phyloP scores from a whole-genome alignment of 1,284 basidiomycete species.

The Boletus sp. region DNA sequence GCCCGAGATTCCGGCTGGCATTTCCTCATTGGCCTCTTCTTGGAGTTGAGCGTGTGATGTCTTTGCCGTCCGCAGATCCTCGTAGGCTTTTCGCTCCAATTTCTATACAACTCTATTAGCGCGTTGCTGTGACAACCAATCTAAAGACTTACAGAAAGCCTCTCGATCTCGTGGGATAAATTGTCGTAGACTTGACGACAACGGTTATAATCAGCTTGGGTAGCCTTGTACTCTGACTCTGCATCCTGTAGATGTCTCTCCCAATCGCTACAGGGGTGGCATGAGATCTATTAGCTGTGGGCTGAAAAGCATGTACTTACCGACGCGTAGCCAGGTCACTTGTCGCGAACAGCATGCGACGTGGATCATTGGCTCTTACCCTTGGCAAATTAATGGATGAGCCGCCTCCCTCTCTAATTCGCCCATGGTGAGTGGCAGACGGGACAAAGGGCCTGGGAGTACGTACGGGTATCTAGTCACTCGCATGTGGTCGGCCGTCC shows the following conservation, averaged over 20 bases:
- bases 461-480: slow-evolving; percentile 63
- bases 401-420: slow-evolving; percentile 59
- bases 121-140: not conserved
- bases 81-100: slow-evolving; percentile 25
- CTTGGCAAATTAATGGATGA: slow-evolving; percentile 40
- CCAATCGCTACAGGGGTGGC: slow-evolving; percentile 22
- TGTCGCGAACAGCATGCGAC: slow-evolving; percentile 48
- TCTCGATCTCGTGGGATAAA: slow-evolving; percentile 16
- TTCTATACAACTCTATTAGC: slow-evolving; percentile 20
- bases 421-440: slow-evolving; percentile 3
- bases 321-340: slow-evolving; percentile 34
- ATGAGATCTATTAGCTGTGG: slow-evolving; percentile 1
- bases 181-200: slow-evolving; percentile 23
- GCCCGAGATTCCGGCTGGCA: slow-evolving; percentile 67
- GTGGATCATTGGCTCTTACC: slow-evolving; percentile 38
- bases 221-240: slow-evolving; percentile 25
- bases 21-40: slow-evolving; percentile 67
- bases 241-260: slow-evolving; percentile 25
- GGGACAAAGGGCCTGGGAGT: not conserved
- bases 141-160: slow-evolving; percentile 19
- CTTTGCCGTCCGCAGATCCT: slow-evolving; percentile 32
- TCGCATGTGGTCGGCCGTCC: slow-evolving; percentile 56
- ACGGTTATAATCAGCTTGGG: slow-evolving; percentile 18
- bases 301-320: slow-evolving; percentile 23
- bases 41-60: slow-evolving; percentile 39